Evolutionary conservation across 805 yeast genomes (phyloP).

Genomic region (Lipomyces chichibuensis): DNA sequence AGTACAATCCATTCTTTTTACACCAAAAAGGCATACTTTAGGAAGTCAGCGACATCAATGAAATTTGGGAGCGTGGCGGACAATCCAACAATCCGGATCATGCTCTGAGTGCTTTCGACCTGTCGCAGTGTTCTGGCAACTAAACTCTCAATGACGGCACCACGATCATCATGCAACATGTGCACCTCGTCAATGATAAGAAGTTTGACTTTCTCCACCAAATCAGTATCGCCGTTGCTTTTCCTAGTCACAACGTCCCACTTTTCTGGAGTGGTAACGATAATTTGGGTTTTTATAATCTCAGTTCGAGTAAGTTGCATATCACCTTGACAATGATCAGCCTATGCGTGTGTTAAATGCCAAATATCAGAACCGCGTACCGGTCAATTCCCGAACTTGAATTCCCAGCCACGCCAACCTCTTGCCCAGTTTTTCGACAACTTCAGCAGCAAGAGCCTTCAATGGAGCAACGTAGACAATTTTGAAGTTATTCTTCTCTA

Average conservation of each 20-base stretch:
- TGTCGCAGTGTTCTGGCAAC: conserved; percentile 94
- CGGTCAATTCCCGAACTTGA: conserved; percentile 84
- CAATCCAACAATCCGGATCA: conserved; percentile 91
- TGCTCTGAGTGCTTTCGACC: conserved; percentile 89
- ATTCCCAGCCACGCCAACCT: conserved; percentile 85
- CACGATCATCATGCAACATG: conserved; percentile 94
- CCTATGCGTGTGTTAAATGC: not conserved
- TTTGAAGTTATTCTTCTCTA: conserved; percentile 83
- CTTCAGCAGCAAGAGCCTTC: conserved; percentile 94
- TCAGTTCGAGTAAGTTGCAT: conserved; percentile 87
- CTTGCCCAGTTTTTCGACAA: conserved; percentile 82
- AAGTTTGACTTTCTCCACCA: conserved; percentile 80
- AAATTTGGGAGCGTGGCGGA: conserved; percentile 94
- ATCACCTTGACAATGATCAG: conserved; percentile 48
- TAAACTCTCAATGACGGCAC: conserved; percentile 92
- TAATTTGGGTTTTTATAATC: conserved; percentile 77
- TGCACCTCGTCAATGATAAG: conserved; percentile 96
- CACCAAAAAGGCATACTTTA: conserved; percentile 50
- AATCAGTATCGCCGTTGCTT: conserved; percentile 82
- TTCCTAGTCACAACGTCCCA: conserved; percentile 98
- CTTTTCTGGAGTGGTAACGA: conserved; percentile 93
- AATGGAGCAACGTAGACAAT: conserved; percentile 91
- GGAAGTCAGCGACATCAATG: conserved; percentile 90
- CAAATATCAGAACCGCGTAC: conserved; percentile 42
- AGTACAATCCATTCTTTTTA: not conserved